Percentiles rank a stretch among this genome's conserved stretches.
Evolutionary conservation across 331 rosid species (phyloP).

Genomic region (Quercus lobata): DNA sequence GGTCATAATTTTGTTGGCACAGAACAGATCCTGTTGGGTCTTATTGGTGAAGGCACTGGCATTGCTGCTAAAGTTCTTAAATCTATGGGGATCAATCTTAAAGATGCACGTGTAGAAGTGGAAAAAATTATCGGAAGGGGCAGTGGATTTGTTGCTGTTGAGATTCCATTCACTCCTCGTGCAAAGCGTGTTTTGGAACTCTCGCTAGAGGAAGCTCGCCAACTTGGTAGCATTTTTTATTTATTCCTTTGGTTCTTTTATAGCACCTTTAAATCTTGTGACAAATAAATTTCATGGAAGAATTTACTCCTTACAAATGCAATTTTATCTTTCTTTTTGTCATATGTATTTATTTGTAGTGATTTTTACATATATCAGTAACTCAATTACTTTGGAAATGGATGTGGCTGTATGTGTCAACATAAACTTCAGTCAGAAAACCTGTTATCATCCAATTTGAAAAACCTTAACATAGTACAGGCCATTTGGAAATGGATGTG

Average conservation of each 20-base stretch:
- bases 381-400: slow-evolving; percentile 68
- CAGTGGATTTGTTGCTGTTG: slow-evolving; percentile 92
- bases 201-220: slow-evolving; percentile 96
- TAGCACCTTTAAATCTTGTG: background rate
- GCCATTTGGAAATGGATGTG: slow-evolving; percentile 20
- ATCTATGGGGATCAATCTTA: slow-evolving; percentile 90
- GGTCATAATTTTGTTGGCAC: slow-evolving; percentile 99
- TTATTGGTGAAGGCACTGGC: slow-evolving; percentile 98
- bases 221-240: slow-evolving; percentile 58
- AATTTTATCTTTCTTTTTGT: background rate
- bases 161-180: slow-evolving; percentile 95
- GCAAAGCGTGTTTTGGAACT: slow-evolving; percentile 97
- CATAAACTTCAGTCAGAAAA: background rate
- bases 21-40: slow-evolving; percentile 88
- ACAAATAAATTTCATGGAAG: background rate
- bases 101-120: slow-evolving; percentile 95
- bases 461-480: background rate
- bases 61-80: slow-evolving; percentile 96
- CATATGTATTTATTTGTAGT: background rate
- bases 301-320: background rate
- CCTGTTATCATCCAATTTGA: too few species aligned
- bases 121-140: slow-evolving; percentile 99
- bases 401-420: slow-evolving; percentile 45
- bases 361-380: background rate
- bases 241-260: background rate